A percentile compares a stretch with the other conserved stretches of the same genome.
These are phyloP conservation scores for Tylopilus sp. DNA, from an alignment of 1,284 basidiomycete species.

Conservation along the genomic window DNA sequence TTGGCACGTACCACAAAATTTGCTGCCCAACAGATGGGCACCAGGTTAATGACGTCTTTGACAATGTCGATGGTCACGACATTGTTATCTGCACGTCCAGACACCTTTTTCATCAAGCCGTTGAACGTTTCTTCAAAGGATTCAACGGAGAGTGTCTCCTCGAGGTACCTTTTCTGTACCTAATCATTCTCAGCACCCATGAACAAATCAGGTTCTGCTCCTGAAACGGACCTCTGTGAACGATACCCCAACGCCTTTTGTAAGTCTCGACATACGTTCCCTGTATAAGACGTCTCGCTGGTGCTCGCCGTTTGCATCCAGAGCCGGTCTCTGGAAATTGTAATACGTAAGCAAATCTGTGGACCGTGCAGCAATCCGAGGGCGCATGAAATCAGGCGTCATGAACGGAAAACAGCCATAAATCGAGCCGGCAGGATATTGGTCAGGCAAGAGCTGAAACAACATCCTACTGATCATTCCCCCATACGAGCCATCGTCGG, in stretches of 20 bases:
- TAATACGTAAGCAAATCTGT: slow-evolving; percentile 27
- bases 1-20: slow-evolving; percentile 63
- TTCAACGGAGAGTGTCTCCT: slow-evolving; percentile 17
- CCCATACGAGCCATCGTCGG: slow-evolving; percentile 76
- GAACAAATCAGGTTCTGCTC: neutral
- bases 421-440: slow-evolving; percentile 69
- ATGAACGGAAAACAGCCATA: slow-evolving; percentile 78
- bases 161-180: slow-evolving; percentile 20
- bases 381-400: slow-evolving; percentile 53
- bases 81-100: slow-evolving; percentile 44
- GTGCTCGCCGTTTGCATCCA: neutral
- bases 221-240: slow-evolving; percentile 29
- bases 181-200: slow-evolving; percentile 8
- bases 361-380: slow-evolving; percentile 24
- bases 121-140: slow-evolving; percentile 24
- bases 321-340: slow-evolving; percentile 32
- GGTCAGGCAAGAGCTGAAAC: slow-evolving; percentile 73
- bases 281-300: slow-evolving; percentile 19
- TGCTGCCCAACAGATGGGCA: slow-evolving; percentile 75
- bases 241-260: slow-evolving; percentile 16
- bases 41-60: slow-evolving; percentile 75
- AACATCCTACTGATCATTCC: slow-evolving; percentile 80
- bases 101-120: slow-evolving; percentile 26
- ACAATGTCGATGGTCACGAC: slow-evolving; percentile 72
- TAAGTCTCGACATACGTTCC: slow-evolving; percentile 33